Base-by-base conservation (phyloP, 2,329 filamentous ascomycete genomes). In the Aspergillus sergii region DNA sequence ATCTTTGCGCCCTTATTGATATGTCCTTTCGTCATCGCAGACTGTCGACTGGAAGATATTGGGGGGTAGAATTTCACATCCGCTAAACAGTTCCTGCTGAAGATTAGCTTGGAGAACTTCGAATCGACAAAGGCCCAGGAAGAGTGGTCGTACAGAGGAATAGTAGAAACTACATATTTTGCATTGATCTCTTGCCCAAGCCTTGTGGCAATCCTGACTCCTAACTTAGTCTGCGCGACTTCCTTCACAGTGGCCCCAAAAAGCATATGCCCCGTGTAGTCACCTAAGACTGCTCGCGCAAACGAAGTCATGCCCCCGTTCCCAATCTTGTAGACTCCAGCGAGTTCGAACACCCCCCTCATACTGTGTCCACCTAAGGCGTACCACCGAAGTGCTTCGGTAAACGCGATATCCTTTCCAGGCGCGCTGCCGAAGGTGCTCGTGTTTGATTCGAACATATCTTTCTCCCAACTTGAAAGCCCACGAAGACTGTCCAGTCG, bases 1-100 rank as follows among this genome's bases (percentile, higher is more conserved):
- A 74, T 68, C 50, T 76, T 77, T 4, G 70, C 64, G 7, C 69
- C 68, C 19, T 66, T 59, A 66, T 75, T 77, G 26, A 73, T 68
- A 55, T 77, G 73, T 3, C 71, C 72, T 1, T 55, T 30, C 1
- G 57, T 28, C n/a, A 72, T 64, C 2, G 72, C 75, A 45, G 69
- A 63, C 23, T 70, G 65, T 30, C 69, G 69, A 11, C 72, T 34
- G 1, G 66, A 43, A 2, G 59, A 55, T 0, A 78, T 58, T 2
- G 74, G 70, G 34, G 73, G 73, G 30, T 65, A 41, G 61, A 78
- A 77, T 3, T 45, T 21, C 14, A 77, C 61, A 36, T 68, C 61
- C 4, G 16, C 34, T 14, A 63, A 60, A 30, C 63, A 65, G 28
- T 65, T 63, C 16, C 63, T 63, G 46, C 8, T 32, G 32, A 32